Evolutionary conservation across 2,329 filamentous ascomycete genomes (phyloP).

Genomic region (Alternaria sp.): DNA sequence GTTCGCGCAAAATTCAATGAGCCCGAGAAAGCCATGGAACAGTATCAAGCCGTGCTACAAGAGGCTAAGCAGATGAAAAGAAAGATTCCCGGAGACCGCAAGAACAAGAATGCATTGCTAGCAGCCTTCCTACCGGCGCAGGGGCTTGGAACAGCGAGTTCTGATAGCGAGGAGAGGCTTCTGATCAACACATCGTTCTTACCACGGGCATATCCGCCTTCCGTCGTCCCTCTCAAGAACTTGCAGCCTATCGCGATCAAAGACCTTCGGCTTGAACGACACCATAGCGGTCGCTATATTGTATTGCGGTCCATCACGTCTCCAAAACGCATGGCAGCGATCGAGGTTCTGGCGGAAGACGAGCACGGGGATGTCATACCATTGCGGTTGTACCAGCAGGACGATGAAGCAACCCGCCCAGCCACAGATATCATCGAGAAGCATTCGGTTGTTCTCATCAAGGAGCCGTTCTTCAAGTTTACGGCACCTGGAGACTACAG

Average conservation of each 20-base stretch:
- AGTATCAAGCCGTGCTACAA: slow-evolving; percentile 8
- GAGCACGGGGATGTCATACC: slow-evolving; percentile 1
- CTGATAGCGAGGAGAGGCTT: background rate
- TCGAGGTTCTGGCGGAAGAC: slow-evolving; percentile 17
- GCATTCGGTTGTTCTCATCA: slow-evolving; percentile 29
- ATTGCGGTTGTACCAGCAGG: slow-evolving; percentile 46
- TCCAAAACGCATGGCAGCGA: slow-evolving; percentile 12
- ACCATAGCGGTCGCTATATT: slow-evolving; percentile 49
- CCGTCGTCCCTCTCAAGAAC: slow-evolving; percentile 11
- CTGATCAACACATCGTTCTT: slow-evolving; percentile 20
- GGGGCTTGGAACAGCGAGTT: background rate
- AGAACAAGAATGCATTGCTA: slow-evolving; percentile 11
- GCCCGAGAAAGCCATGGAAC: background rate
- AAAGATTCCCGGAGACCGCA: slow-evolving; percentile 17
- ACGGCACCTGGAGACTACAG: slow-evolving; percentile 50
- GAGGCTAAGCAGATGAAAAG: slow-evolving; percentile 16
- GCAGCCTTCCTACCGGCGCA: slow-evolving; percentile 17
- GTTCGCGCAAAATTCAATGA: background rate
- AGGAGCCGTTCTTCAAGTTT: slow-evolving; percentile 61
- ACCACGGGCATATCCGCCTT: slow-evolving; percentile 28
- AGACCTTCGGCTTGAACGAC: slow-evolving; percentile 48
- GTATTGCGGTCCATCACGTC: slow-evolving; percentile 42
- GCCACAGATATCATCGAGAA: slow-evolving; percentile 45
- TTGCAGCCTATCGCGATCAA: slow-evolving; percentile 33
- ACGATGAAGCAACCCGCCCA: slow-evolving; percentile 6